phyloP scores from a whole-genome alignment of 768 basidiomycete genomes.

The Pulveroboletus sp. region DNA sequence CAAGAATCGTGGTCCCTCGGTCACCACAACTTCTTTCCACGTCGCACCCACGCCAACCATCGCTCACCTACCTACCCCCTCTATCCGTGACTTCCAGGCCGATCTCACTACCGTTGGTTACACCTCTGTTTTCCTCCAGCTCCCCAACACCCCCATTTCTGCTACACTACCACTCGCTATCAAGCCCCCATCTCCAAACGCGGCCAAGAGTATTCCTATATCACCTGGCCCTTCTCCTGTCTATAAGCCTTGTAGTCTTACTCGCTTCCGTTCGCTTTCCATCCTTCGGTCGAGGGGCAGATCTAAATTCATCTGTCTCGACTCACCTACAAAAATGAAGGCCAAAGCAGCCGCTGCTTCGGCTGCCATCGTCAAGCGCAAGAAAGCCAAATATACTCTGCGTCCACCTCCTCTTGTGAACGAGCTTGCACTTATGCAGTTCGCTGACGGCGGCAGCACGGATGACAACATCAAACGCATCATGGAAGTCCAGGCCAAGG shows the following conservation, averaged over 20 bases:
- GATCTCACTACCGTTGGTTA: constrained; percentile 62
- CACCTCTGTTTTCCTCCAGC: constrained; percentile 58
- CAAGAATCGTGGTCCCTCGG: constrained; percentile 30
- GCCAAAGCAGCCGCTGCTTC: constrained; percentile 15
- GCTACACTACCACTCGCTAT: constrained; percentile 11
- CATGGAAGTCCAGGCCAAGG: constrained; percentile 53
- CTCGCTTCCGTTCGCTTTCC: constrained; percentile 50
- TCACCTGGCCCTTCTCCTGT: constrained; percentile 4
- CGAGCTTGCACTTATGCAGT: constrained; percentile 68
- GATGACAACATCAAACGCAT: constrained; percentile 50
- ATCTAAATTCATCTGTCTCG: constrained; percentile 32
- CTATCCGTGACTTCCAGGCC: constrained; percentile 41
- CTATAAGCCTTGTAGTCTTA: constrained; percentile 30
- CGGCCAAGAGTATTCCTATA: constrained; percentile 17
- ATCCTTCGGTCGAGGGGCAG: constrained; percentile 39
- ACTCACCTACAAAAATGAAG: constrained; percentile 25
- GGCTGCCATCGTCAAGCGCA: constrained; percentile 40
- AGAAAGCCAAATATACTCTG: constrained; percentile 48
- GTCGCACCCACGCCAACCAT: constrained; percentile 30
- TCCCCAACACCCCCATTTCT: constrained; percentile 46
- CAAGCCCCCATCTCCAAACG: background rate
- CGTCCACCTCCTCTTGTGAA: constrained; percentile 50
- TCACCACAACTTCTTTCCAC: constrained; percentile 45
- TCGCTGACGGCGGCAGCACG: constrained; percentile 57
- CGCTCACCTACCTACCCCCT: constrained; percentile 32